phyloP scores from a whole-genome alignment of 192 early-diverging fungal species.

The Entomortierella lignicola region DNA sequence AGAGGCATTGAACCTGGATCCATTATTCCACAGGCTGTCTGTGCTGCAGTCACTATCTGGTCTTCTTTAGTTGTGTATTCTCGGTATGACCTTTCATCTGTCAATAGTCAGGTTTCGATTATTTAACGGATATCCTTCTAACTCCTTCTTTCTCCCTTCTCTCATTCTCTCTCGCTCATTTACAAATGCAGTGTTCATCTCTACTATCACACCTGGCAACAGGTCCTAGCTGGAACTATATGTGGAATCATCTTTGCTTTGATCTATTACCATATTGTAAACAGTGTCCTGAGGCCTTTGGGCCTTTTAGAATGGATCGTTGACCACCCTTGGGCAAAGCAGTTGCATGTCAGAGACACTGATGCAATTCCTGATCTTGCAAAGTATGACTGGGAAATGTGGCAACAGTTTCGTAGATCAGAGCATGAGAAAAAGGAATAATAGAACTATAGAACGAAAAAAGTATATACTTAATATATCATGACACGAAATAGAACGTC shows the following conservation, averaged over 20 bases:
- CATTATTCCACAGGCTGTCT: constrained; percentile 13
- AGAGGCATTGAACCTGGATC: constrained; percentile 1
- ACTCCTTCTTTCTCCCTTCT: neutral
- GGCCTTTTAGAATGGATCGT: constrained; percentile 60
- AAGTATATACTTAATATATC: too few species aligned
- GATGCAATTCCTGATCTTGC: constrained; percentile 56
- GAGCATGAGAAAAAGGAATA: neutral
- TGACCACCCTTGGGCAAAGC: constrained; percentile 43
- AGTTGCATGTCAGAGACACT: constrained; percentile 63
- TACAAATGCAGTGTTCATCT: constrained; percentile 68
- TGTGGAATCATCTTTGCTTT: constrained; percentile 68
- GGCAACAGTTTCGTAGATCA: constrained; percentile 28
- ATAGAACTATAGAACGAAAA: neutral
- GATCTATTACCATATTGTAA: constrained; percentile 63
- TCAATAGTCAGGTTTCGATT: too few species aligned
- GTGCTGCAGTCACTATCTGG: constrained; percentile 29
- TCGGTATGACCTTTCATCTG: constrained; percentile 9
- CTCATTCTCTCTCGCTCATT: neutral
- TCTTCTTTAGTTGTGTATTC: constrained; percentile 61
- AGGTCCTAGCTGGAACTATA: constrained; percentile 74
- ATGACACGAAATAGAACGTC: too few species aligned
- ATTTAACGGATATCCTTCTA: too few species aligned
- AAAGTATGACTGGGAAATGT: constrained; percentile 65
- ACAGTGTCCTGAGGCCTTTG: constrained; percentile 49
- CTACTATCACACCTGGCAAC: constrained; percentile 76